Evolutionary conservation across 2,329 filamentous ascomycete species (phyloP).

Genomic region (Harringtonia lauricola): DNA sequence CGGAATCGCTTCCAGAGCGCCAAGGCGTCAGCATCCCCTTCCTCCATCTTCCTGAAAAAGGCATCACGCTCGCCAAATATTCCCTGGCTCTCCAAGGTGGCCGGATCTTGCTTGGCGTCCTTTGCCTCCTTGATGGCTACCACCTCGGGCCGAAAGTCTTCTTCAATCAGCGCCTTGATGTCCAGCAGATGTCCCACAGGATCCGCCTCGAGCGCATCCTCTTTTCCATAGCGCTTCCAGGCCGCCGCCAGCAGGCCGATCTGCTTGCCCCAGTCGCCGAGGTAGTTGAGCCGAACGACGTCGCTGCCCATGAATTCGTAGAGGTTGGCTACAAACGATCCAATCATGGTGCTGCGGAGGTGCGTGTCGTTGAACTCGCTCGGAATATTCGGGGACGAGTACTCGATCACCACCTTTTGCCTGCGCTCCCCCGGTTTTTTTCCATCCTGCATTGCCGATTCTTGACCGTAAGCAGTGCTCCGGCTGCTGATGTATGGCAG

Average conservation of each 20-base stretch:
- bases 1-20: constrained; percentile 48
- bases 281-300: constrained; percentile 61
- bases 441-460: constrained; percentile 46
- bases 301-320: constrained; percentile 61
- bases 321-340: constrained; percentile 59
- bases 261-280: constrained; percentile 72
- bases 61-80: constrained; percentile 44
- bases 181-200: constrained; percentile 64
- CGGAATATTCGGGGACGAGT: constrained; percentile 67
- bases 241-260: constrained; percentile 57
- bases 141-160: constrained; percentile 49
- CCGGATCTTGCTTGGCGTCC: constrained; percentile 30
- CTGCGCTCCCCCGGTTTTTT: constrained; percentile 22
- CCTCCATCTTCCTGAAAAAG: constrained; percentile 51
- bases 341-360: constrained; percentile 66
- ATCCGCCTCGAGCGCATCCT: constrained; percentile 42
- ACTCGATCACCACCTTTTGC: constrained; percentile 54
- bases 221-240: constrained; percentile 58
- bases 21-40: constrained; percentile 44
- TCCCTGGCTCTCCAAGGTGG: constrained; percentile 29
- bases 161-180: constrained; percentile 60
- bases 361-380: constrained; percentile 65
- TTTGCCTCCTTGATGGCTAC: constrained; percentile 43
- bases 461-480: constrained; percentile 46
- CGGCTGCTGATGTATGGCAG: constrained; percentile 48